These are phyloP conservation scores for Candida taoyuanica DNA, from an alignment of 805 yeast species.

Conservation along the genomic window DNA sequence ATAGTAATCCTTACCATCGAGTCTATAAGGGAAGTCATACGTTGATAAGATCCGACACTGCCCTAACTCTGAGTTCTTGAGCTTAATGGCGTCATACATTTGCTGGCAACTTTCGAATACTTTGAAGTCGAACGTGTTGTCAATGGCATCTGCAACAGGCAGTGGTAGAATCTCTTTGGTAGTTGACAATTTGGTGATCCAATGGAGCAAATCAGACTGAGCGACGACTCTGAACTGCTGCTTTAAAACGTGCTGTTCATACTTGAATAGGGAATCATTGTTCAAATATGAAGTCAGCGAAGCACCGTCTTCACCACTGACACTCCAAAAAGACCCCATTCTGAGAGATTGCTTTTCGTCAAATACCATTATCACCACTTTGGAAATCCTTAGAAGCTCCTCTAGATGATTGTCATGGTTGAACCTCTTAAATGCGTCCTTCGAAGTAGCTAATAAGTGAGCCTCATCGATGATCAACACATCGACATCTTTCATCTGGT, in stretches of 20 bases:
- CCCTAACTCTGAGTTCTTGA: constrained; percentile 30
- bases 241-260: constrained; percentile 27
- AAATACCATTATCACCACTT: constrained; percentile 38
- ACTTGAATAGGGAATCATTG: not conserved
- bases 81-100: constrained; percentile 35
- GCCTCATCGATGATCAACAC: constrained; percentile 43
- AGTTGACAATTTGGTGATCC: constrained; percentile 37
- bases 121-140: constrained; percentile 28
- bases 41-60: constrained; percentile 41
- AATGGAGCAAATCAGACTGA: constrained; percentile 33
- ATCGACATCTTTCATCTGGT: constrained; percentile 24
- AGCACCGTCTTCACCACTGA: constrained; percentile 31
- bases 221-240: constrained; percentile 42
- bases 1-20: constrained; percentile 41
- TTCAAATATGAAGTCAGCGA: constrained; percentile 17
- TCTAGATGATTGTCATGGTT: constrained; percentile 40
- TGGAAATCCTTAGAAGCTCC: constrained; percentile 35
- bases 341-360: constrained; percentile 43
- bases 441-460: constrained; percentile 38
- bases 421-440: constrained; percentile 41
- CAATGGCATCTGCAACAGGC: constrained; percentile 26
- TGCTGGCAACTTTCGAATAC: constrained; percentile 39
- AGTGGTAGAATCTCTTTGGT: constrained; percentile 30
- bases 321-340: constrained; percentile 43
- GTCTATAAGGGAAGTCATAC: constrained; percentile 42